phyloP scores from a whole-genome alignment of 257 asterid genomes.

The Solanum corneliomulleri region DNA sequence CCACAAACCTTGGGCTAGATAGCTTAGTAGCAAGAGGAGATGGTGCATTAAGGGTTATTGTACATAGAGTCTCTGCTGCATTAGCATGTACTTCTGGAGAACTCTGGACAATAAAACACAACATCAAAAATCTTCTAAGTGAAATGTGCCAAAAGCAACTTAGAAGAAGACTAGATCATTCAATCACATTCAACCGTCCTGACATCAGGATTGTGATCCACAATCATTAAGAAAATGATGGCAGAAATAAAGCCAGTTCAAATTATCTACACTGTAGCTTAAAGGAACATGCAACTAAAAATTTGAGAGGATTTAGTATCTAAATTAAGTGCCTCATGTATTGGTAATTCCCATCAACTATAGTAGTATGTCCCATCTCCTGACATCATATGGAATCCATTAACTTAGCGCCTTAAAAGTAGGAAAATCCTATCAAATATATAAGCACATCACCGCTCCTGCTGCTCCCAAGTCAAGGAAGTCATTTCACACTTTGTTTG shows the following conservation, averaged over 20 bases:
- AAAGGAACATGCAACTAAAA: background rate
- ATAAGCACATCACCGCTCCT: background rate
- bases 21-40: constrained; percentile 89
- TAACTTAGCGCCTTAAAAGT: background rate
- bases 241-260: background rate
- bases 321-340: background rate
- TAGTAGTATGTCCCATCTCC: background rate
- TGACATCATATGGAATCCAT: background rate
- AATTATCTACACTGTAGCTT: background rate
- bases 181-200: background rate
- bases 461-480: background rate
- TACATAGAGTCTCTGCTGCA: constrained; percentile 90
- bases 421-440: background rate
- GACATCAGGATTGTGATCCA: background rate
- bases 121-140: background rate
- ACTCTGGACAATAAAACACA: constrained; percentile 34
- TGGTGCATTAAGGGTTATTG: constrained; percentile 80
- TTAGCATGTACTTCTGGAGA: constrained; percentile 94
- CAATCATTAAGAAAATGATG: background rate
- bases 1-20: constrained; percentile 75
- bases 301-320: background rate
- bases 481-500: background rate
- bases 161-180: background rate
- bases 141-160: background rate
- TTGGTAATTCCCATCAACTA: background rate